These are phyloP conservation scores for Aspergillus vadensis DNA, from an alignment of 2,329 filamentous ascomycete species.

Conservation along the genomic window DNA sequence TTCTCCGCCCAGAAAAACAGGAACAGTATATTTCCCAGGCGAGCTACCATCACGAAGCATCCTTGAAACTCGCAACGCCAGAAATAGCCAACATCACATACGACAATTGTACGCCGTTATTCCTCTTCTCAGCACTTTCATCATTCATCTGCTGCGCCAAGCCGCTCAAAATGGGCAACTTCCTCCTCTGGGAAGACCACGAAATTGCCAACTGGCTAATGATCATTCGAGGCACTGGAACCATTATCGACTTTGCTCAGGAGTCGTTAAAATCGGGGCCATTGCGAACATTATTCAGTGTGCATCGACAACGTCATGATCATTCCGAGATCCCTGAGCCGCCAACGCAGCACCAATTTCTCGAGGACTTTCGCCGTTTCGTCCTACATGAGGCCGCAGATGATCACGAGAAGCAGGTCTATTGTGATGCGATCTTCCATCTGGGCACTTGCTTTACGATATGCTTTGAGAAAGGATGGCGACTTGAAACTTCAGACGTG, in stretches of 20 bases:
- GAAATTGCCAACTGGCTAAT: conserved; percentile 43
- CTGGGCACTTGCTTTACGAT: background rate
- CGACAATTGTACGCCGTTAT: conserved; percentile 40
- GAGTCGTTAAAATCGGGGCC: conserved; percentile 21
- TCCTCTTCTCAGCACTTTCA: conserved; percentile 44
- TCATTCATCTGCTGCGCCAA: conserved; percentile 41
- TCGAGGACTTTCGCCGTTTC: conserved; percentile 18
- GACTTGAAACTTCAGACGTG: conserved; percentile 24
- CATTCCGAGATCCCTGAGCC: background rate
- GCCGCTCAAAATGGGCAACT: conserved; percentile 37
- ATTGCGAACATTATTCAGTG: conserved; percentile 18
- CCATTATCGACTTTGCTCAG: conserved; percentile 33
- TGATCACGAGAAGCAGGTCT: conserved; percentile 4
- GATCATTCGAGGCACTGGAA: conserved; percentile 40
- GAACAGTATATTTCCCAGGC: conserved; percentile 44
- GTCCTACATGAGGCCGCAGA: conserved; percentile 9
- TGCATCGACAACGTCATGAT: background rate
- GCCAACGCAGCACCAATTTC: background rate
- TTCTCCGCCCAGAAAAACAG: conserved; percentile 40
- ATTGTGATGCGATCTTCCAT: conserved; percentile 17
- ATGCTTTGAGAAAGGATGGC: conserved; percentile 4
- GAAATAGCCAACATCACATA: conserved; percentile 36
- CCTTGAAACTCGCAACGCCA: conserved; percentile 34
- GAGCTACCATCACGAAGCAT: conserved; percentile 39
- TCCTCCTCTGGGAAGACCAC: conserved; percentile 38